Evolutionary conservation across 441 rosid genomes (phyloP), one percentile per base, ranked within the genome.

Genomic region (Erodium chrysanthum): DNA sequence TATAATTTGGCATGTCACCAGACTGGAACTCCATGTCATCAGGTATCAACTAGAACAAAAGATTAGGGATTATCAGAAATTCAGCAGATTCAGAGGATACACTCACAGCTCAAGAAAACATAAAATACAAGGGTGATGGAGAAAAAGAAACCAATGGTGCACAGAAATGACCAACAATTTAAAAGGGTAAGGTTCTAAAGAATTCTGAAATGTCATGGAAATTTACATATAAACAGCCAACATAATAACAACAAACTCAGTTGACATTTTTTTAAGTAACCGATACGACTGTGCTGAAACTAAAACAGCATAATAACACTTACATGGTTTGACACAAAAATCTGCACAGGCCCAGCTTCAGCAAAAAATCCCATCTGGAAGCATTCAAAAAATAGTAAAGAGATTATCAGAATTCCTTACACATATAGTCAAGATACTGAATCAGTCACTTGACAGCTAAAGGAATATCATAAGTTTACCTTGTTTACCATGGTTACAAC

Each of bases 11-110:
- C 85, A 85, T 80, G 66, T 91, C 98, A 75, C 97, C 96, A 54
- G 95, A 78, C 37, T 91, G 98, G 73, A 91, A 91, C 76, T 93
- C 97, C 97, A 88, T 91, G 79, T 89, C 97, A 74, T 93, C 96
- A 0, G 97, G 97, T 68, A 93, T 91, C 83, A 91, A 79, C 98
- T 93, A 73, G 59, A 64, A 70, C 59, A 72, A 4, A 69, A 18
- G 27, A 63, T 69, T 64, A 54, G 27, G 17, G n/a, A 12, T 44
- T 0, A 17, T 9, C 42, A 42, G 0, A 0, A 0, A 60, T 44
- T n/a, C 18, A 44, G 33, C 33, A 29, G 33, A 29, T 29, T 9
- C 14, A 46, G 54, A 0, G 12, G 54, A 46, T 46, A 7, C 11
- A 8, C 44, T 50, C 18, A 50, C 18, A 50, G n/a, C n/a, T n/a